A percentile compares a stretch with the other conserved stretches of the same genome.
Evolutionary conservation across 352 stramenopile genomes (phyloP).

Genomic region (Pythium brachiatum): DNA sequence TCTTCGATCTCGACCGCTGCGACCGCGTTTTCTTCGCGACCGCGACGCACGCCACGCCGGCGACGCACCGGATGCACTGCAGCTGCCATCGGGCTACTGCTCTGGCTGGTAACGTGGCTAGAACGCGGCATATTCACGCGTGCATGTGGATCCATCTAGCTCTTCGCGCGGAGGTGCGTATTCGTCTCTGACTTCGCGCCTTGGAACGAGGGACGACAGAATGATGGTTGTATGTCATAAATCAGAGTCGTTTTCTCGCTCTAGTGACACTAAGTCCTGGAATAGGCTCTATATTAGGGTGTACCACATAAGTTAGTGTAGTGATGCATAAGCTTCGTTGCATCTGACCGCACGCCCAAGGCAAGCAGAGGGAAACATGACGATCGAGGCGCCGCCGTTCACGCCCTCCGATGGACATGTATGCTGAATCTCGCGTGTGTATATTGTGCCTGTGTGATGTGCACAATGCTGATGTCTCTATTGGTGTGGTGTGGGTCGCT

Average conservation of each 20-base stretch:
- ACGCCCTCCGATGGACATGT: constrained; percentile 21
- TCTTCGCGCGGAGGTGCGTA: too few relatives aligned
- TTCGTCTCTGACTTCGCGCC: neutral
- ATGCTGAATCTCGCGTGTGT: neutral
- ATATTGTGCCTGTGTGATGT: neutral
- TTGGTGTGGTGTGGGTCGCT: neutral
- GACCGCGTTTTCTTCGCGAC: constrained; percentile 33
- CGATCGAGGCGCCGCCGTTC: constrained; percentile 7
- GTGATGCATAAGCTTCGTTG: neutral
- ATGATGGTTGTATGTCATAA: neutral
- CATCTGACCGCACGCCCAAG: neutral
- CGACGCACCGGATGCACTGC: constrained; percentile 10
- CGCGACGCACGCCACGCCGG: constrained; percentile 41
- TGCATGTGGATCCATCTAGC: neutral
- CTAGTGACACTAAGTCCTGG: neutral
- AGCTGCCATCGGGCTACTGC: neutral
- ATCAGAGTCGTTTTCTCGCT: neutral
- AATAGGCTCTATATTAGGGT: neutral
- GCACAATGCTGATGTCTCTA: neutral
- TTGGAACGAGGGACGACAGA: neutral
- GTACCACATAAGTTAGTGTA: neutral
- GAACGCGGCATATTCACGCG: neutral
- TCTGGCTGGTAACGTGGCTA: neutral
- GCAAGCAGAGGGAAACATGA: neutral
- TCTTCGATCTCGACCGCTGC: constrained; percentile 56